Evolutionary conservation across 164 flowering plant genomes (phyloP).

Genomic region (Protea cynaroides): DNA sequence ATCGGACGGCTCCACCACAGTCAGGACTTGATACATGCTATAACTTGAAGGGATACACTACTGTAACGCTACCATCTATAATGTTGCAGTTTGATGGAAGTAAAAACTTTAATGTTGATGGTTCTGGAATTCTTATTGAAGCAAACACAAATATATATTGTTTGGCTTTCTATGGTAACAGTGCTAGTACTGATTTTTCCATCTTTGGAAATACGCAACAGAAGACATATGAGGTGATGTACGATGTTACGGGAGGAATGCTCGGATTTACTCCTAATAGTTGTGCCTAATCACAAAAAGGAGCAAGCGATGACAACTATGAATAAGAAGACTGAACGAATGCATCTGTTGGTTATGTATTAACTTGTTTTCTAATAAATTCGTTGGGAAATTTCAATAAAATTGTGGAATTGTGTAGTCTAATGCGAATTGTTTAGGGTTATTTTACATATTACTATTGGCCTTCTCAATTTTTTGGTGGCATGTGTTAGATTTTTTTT

Average conservation of each 20-base stretch:
- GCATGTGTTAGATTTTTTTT: no score
- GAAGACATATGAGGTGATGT: conserved; percentile 31
- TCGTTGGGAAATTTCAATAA: no score
- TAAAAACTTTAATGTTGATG: neutral
- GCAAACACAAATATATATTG: conserved; percentile 28
- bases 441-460: no score
- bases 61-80: conserved; percentile 25
- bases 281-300: conserved; percentile 13
- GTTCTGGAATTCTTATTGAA: neutral
- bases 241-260: conserved; percentile 29
- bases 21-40: conserved; percentile 17
- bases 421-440: no score
- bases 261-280: conserved; percentile 32
- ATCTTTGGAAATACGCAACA: conserved; percentile 51
- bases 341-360: no score
- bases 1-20: conserved; percentile 6
- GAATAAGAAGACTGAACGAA: no score
- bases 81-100: conserved; percentile 26
- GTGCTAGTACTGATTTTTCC: conserved; percentile 9
- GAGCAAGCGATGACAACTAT: no score
- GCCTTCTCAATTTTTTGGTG: no score
- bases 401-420: no score
- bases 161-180: conserved; percentile 35
- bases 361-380: no score
- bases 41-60: conserved; percentile 1